These are phyloP conservation scores for Leptographium flavum DNA, from an alignment of 2,329 filamentous ascomycete genomes.

Conservation along the genomic window DNA sequence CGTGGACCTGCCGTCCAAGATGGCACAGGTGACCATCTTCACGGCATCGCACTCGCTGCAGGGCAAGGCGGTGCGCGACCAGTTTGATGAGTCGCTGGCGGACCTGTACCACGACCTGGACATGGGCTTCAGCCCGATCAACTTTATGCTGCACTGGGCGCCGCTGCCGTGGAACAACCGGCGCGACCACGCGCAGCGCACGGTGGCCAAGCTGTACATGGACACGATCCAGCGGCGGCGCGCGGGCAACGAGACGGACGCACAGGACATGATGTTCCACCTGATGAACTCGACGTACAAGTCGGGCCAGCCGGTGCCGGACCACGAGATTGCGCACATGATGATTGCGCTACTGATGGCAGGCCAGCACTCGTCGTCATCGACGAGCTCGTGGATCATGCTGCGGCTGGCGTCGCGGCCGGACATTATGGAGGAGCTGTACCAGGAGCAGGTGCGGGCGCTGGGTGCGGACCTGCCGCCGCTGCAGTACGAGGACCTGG, in stretches of 20 bases:
- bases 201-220: slow-evolving; percentile 62
- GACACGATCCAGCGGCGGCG: slow-evolving; percentile 55
- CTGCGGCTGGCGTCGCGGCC: slow-evolving; percentile 58
- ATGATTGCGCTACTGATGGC: slow-evolving; percentile 82
- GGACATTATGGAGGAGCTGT: slow-evolving; percentile 55
- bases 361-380: slow-evolving; percentile 68
- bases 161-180: slow-evolving; percentile 63
- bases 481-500: slow-evolving; percentile 63
- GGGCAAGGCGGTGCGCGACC: slow-evolving; percentile 59
- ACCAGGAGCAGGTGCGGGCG: slow-evolving; percentile 60
- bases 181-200: slow-evolving; percentile 58
- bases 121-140: slow-evolving; percentile 64
- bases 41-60: slow-evolving; percentile 66
- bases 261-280: slow-evolving; percentile 65
- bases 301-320: slow-evolving; percentile 51
- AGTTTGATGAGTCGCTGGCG: slow-evolving; percentile 59
- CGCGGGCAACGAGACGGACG: slow-evolving; percentile 26
- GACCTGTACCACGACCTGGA: slow-evolving; percentile 69
- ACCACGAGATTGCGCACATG: slow-evolving; percentile 68
- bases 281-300: slow-evolving; percentile 68
- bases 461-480: slow-evolving; percentile 63
- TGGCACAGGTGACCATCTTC: slow-evolving; percentile 69
- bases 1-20: slow-evolving; percentile 48
- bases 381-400: slow-evolving; percentile 65
- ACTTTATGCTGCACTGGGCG: slow-evolving; percentile 69